Evolutionary conservation across 1,284 basidiomycete genomes (phyloP).

Genomic region (Rhodotorula sp.): DNA sequence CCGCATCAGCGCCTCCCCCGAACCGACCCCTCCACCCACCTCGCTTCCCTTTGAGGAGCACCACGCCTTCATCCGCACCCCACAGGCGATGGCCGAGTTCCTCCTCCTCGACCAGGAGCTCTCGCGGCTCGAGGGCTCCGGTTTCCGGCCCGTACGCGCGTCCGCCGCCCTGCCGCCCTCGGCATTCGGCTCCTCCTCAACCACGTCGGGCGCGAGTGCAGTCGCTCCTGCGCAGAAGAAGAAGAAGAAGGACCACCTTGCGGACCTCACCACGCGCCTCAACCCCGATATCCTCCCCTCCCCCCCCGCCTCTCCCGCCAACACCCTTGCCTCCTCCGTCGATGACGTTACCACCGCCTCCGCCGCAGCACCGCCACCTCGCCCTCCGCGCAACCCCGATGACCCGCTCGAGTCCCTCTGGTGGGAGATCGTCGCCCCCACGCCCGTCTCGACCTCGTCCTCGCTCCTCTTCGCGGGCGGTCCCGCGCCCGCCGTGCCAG

Average conservation of each 20-base stretch:
- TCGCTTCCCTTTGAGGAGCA: conserved; percentile 49
- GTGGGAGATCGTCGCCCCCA: conserved; percentile 42
- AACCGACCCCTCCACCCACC: conserved; percentile 12
- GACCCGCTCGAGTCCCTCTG: conserved; percentile 38
- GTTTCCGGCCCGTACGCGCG: conserved; percentile 18
- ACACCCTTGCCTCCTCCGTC: background rate
- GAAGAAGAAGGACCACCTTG: background rate
- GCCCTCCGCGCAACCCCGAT: conserved; percentile 1
- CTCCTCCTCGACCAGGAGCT: conserved; percentile 37
- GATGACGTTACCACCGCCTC: background rate
- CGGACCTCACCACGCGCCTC: conserved; percentile 11
- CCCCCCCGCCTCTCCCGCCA: background rate
- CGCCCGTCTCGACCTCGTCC: conserved; percentile 17
- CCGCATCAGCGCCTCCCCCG: conserved; percentile 15
- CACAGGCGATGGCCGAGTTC: conserved; percentile 64
- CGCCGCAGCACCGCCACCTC: background rate
- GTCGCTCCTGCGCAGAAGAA: background rate
- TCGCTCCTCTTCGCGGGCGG: conserved; percentile 3
- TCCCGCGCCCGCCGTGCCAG: background rate
- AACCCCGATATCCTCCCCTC: conserved; percentile 23
- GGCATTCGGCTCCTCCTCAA: conserved; percentile 1
- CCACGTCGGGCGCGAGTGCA: background rate
- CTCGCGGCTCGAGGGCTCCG: conserved; percentile 27
- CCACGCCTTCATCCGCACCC: conserved; percentile 74
- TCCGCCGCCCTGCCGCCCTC: conserved; percentile 20